Percentiles rank a stretch among this genome's conserved stretches.
These are phyloP conservation scores for Leccinum cinnamomeum DNA, from an alignment of 1,284 basidiomycete genomes.

Conservation along the genomic window DNA sequence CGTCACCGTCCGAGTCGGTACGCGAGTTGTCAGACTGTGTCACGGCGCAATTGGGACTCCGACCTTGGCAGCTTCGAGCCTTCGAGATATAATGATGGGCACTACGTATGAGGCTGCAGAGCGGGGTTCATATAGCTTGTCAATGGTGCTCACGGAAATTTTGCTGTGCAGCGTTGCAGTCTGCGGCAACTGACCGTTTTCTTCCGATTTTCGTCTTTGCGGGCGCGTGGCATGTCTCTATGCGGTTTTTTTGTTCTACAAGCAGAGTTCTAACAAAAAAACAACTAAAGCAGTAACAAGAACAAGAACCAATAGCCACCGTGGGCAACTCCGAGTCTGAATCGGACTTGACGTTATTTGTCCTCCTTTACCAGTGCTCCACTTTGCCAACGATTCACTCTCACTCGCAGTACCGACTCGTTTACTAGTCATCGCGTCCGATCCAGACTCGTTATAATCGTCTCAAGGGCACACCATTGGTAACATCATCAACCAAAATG, in stretches of 20 bases:
- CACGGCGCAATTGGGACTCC: not conserved
- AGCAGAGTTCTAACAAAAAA: not conserved
- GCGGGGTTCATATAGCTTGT: not conserved
- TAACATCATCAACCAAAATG: conserved; percentile 45
- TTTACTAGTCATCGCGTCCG: conserved; percentile 19
- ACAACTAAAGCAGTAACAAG: not conserved
- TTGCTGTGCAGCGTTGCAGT: not conserved
- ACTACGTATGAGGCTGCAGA: not conserved
- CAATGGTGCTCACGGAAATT: not conserved
- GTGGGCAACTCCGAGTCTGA: not conserved
- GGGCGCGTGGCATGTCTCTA: not conserved
- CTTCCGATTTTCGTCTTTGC: not conserved
- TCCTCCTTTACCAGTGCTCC: no score
- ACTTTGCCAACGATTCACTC: not conserved
- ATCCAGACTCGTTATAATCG: conserved; percentile 14
- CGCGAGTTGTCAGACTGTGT: not conserved
- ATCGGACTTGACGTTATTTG: not conserved
- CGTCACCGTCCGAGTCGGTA: not conserved
- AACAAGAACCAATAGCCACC: not conserved
- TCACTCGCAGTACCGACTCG: conserved; percentile 6
- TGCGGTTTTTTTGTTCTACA: not conserved
- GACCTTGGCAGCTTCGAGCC: not conserved
- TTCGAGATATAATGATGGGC: not conserved
- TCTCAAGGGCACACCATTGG: conserved; percentile 32
- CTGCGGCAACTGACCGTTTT: not conserved